Evolutionary conservation across 768 basidiomycete species (phyloP).

Genomic region (Inosperma sp.): DNA sequence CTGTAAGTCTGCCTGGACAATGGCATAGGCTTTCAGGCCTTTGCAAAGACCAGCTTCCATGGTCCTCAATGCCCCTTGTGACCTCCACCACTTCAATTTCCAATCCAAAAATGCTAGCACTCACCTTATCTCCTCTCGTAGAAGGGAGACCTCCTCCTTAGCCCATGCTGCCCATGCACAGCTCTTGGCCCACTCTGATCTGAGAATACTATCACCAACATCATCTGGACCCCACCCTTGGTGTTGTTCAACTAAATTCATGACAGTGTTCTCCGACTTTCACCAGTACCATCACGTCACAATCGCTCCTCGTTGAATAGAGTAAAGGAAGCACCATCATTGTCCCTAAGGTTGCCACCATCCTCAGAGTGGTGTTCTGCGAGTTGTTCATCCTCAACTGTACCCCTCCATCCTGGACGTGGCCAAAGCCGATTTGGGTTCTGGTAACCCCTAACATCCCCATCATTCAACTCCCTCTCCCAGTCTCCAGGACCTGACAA

Average conservation of each 20-base stretch:
- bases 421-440: too few relatives aligned
- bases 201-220: slow-evolving; percentile 6
- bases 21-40: background rate
- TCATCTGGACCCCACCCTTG: background rate
- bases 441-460: too few relatives aligned
- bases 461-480: too few relatives aligned
- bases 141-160: slow-evolving; percentile 15
- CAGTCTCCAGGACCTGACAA: too few relatives aligned
- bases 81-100: slow-evolving; percentile 18
- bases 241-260: slow-evolving; percentile 7
- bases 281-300: too few relatives aligned
- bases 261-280: too few relatives aligned
- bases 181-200: slow-evolving; percentile 16
- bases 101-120: slow-evolving; percentile 16
- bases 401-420: too few relatives aligned
- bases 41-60: background rate
- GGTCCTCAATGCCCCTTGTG: background rate
- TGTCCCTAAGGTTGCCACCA: too few relatives aligned
- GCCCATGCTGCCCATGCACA: slow-evolving; percentile 7
- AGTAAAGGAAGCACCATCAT: too few relatives aligned
- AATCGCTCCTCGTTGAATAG: too few relatives aligned
- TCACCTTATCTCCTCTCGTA: slow-evolving; percentile 20
- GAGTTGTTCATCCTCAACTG: too few relatives aligned
- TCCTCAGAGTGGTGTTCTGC: too few relatives aligned
- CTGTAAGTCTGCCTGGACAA: background rate